A percentile compares a stretch with the other conserved stretches of the same genome.
Conservation (phyloP, 2,329 filamentous ascomycete species). For the Endocalyx cinctus region DNA sequence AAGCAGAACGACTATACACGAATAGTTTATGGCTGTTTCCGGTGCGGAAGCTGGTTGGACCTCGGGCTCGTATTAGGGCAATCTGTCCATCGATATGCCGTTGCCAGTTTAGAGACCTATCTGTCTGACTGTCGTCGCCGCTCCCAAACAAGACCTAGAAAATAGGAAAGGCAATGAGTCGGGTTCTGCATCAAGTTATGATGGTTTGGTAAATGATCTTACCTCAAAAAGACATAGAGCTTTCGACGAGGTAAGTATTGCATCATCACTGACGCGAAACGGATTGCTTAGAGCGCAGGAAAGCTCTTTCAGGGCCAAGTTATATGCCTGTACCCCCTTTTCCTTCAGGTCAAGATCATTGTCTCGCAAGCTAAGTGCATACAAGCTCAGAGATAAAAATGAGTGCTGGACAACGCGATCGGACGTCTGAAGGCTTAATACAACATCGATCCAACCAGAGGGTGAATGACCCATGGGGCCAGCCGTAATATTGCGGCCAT, state of each 20-base stretch:
- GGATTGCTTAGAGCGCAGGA: conserved; percentile 3
- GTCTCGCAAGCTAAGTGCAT: conserved; percentile 3
- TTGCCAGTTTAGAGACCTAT: too few relatives aligned
- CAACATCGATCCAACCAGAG: conserved; percentile 11
- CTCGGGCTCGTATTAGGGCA: too few relatives aligned
- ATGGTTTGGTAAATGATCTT: not conserved
- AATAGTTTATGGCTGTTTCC: too few relatives aligned
- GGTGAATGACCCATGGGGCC: not conserved
- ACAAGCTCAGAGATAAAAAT: conserved; percentile 11
- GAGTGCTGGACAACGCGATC: conserved; percentile 7
- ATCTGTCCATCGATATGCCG: too few relatives aligned
- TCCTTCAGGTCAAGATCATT: conserved; percentile 3
- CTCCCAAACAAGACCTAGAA: too few relatives aligned
- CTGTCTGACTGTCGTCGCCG: too few relatives aligned
- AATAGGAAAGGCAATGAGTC: too few relatives aligned
- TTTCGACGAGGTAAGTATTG: conserved; percentile 10
- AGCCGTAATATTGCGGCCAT: not conserved
- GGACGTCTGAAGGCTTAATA: conserved; percentile 9
- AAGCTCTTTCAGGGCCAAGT: conserved; percentile 8
- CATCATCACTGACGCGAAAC: conserved; percentile 2
- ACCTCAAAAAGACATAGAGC: conserved; percentile 14
- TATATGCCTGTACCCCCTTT: conserved; percentile 9
- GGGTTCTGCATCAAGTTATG: not conserved
- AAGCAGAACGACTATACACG: too few relatives aligned
- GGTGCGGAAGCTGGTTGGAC: too few relatives aligned